Evolutionary conservation across 768 basidiomycete genomes (phyloP).

Genomic region (Sistotremastrum niveocremeum): DNA sequence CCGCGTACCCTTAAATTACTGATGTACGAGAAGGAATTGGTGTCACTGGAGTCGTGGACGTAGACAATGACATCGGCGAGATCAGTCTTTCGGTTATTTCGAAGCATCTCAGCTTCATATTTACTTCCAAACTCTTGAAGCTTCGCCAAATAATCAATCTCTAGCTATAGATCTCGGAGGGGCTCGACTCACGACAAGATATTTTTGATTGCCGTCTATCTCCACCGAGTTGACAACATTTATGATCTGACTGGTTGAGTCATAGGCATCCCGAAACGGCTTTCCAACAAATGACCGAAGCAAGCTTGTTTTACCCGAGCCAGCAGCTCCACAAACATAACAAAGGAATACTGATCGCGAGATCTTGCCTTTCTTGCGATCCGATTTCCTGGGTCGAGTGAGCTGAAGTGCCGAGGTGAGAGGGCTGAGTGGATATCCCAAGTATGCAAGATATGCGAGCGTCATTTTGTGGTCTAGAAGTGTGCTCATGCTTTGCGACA

Average conservation of each 20-base stretch:
- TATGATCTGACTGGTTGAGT: slow-evolving; percentile 81
- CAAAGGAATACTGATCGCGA: slow-evolving; percentile 85
- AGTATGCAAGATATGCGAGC: slow-evolving; percentile 86
- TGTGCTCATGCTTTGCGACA: slow-evolving; percentile 73
- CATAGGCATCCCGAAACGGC: slow-evolving; percentile 57
- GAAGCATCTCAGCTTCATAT: slow-evolving; percentile 82
- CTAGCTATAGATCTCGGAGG: not conserved
- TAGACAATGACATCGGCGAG: slow-evolving; percentile 90
- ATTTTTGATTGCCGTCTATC: slow-evolving; percentile 89
- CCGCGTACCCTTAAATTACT: slow-evolving; percentile 77
- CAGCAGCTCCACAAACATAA: slow-evolving; percentile 91
- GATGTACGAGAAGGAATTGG: slow-evolving; percentile 97
- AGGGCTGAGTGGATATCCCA: slow-evolving; percentile 74
- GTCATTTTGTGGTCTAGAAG: slow-evolving; percentile 88
- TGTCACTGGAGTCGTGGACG: slow-evolving; percentile 95
- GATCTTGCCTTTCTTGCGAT: slow-evolving; percentile 77
- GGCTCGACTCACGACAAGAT: slow-evolving; percentile 69
- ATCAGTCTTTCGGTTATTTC: slow-evolving; percentile 84
- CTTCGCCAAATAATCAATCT: slow-evolving; percentile 25
- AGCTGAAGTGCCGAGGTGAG: slow-evolving; percentile 77
- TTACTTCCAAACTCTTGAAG: slow-evolving; percentile 95
- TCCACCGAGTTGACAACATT: slow-evolving; percentile 94
- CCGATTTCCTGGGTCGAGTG: slow-evolving; percentile 71
- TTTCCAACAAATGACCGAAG: slow-evolving; percentile 79
- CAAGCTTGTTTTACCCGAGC: slow-evolving; percentile 87